Conservation (phyloP, 2,329 filamentous ascomycete genomes). For the Drechslerella dactyloides region DNA sequence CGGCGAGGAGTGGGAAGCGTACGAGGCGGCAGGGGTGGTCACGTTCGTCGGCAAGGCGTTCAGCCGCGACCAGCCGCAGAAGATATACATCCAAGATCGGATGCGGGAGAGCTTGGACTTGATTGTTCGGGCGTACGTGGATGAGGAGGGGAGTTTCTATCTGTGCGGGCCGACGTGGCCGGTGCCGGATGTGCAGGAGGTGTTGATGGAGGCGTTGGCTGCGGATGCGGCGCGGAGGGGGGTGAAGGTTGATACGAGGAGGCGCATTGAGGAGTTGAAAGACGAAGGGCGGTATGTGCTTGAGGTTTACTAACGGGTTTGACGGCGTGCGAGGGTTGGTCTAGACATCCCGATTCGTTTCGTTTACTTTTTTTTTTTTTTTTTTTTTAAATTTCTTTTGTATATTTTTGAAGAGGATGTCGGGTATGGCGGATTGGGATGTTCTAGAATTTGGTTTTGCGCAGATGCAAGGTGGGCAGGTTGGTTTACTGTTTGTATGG, state of each 20-base stretch:
- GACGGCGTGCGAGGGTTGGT: not conserved
- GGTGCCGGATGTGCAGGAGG: constrained; percentile 92
- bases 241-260: constrained; percentile 82
- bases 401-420: too few species aligned
- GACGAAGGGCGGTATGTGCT: constrained; percentile 92
- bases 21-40: constrained; percentile 92
- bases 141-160: constrained; percentile 91
- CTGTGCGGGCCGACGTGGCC: constrained; percentile 98
- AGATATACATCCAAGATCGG: constrained; percentile 99
- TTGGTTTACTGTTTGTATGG: too few species aligned
- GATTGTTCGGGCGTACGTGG: constrained; percentile 84
- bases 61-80: constrained; percentile 93
- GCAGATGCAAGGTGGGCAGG: too few species aligned
- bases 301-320: constrained; percentile 78
- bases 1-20: constrained; percentile 98
- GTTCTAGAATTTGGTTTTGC: too few species aligned
- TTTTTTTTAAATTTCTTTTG: too few species aligned
- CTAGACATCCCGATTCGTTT: too few species aligned
- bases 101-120: constrained; percentile 87
- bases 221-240: constrained; percentile 71
- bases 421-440: too few species aligned
- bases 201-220: constrained; percentile 89
- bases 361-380: too few species aligned
- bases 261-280: constrained; percentile 97
- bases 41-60: constrained; percentile 93